Base-by-base conservation (phyloP, 768 basidiomycete genomes). In the Inosperma sp. region DNA sequence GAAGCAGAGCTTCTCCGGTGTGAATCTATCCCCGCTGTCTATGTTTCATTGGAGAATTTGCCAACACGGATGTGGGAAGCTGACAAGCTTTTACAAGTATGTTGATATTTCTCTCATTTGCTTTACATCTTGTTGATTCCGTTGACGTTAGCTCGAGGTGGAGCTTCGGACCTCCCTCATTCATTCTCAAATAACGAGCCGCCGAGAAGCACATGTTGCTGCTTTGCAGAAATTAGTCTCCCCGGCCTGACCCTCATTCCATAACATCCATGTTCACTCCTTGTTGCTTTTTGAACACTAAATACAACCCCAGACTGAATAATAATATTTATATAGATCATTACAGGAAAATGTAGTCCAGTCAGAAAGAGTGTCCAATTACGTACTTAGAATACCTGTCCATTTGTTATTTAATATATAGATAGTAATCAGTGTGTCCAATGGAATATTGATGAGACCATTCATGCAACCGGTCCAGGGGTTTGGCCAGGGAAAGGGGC, bases 61-160 rank as follows among this genome's bases (percentile, higher is more conserved):
- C 94, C 96, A 1, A 92, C 89, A 10, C 76, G 93, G 52, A 85
- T 94, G 80, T 98, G 94, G 90, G 83, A 93, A 55, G 84, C 91
- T 0, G 93, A 95, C 64, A 88, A 84, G 64, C 72, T 99, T 2
- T 72, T 98, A 29, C 88, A 89, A 77, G 95, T 95, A 53, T 21
- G 80, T 68, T 5, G 1, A 13, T 9, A 1, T 7, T n/a, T 5
- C 17, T 31, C 13, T 21, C n/a, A 22, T 5, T 30, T 27, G 5
- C 30, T 13, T 19, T 37, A 33, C n/a, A n/a, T n/a, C n/a, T n/a
- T 21, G 16, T 21, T 26, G 22, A 23, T 19, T 9, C 13, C 26
- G 42, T 41, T 33, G 5, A 9, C 16, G 19, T 48, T 29, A 86
- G 83, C 59, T 76, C 34, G 84, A 86, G 58, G 62, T 64, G 1